These are phyloP conservation scores for Myotisia sp. DNA, from an alignment of 2,329 filamentous ascomycete species.

Conservation along the genomic window DNA sequence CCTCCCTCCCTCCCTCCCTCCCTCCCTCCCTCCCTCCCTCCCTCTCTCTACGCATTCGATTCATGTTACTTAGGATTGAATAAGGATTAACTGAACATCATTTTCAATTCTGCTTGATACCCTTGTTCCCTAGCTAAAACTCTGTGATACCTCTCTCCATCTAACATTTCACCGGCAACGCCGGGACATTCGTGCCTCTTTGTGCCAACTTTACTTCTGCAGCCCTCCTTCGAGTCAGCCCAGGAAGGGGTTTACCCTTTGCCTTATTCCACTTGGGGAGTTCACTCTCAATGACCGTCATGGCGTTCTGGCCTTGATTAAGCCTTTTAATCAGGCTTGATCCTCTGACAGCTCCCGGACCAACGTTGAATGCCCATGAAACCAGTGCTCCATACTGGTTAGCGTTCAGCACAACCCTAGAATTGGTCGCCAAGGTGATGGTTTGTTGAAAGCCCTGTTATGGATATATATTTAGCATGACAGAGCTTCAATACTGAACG, in stretches of 20 bases:
- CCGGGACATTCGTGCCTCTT: conserved; percentile 10
- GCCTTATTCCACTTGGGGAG: conserved; percentile 37
- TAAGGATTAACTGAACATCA: too few relatives aligned
- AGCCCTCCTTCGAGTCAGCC: conserved; percentile 30
- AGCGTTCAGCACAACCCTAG: conserved; percentile 32
- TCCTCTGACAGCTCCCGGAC: conserved; percentile 28
- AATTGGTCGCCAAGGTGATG: conserved; percentile 26
- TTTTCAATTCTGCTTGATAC: too few relatives aligned
- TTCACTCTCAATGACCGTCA: conserved; percentile 32
- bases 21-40: too few relatives aligned
- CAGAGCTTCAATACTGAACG: background rate
- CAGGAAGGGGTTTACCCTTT: conserved; percentile 26
- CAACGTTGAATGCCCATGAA: conserved; percentile 40
- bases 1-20: too few relatives aligned
- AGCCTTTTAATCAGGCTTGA: conserved; percentile 33
- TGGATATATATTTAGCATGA: conserved; percentile 1
- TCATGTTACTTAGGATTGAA: too few relatives aligned
- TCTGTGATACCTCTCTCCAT: too few relatives aligned
- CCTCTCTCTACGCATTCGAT: too few relatives aligned
- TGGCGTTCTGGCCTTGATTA: conserved; percentile 31
- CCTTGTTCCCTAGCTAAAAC: too few relatives aligned
- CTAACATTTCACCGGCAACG: conserved; percentile 10
- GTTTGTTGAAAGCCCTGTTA: conserved; percentile 24
- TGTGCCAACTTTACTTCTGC: conserved; percentile 34
- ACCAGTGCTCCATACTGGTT: conserved; percentile 42